Evolutionary conservation across 2,329 filamentous ascomycete species (phyloP), one percentile per base, ranked within the genome.

Genomic region (Penicillium occitanis): DNA sequence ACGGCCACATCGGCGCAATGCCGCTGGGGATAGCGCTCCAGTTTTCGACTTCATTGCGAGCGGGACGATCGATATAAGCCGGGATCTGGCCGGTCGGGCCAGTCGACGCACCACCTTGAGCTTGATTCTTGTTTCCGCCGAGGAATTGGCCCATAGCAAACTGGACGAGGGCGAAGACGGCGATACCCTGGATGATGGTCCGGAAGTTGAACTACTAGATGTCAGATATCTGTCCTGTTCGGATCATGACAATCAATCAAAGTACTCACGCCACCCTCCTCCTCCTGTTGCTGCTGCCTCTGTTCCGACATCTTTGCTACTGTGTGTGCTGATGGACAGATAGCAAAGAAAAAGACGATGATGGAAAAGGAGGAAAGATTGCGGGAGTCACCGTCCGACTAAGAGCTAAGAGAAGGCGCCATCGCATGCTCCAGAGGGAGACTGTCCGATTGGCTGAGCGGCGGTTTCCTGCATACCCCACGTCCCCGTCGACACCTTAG

Each of bases 1-100:
- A 81, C 2, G 91, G 88, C 95, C 95, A 99, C 73, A 98, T 92
- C 25, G 95, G 93, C 44, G 91, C 91, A 68, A 97, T 90, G 76
- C 89, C 90, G 61, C 83, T 79, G 25, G 88, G 89, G 70, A 79
- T 88, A 77, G 73, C 88, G 80, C 67, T 76, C 66, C 75, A 74
- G 55, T 73, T 69, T 61, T 74, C 65, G 64, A 78, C 70, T 65
- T 78, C 74, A 68, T 72, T 75, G 48, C 78, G 75, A 67, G 82
- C 78, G n/a, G 90, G 89, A 61, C 90, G 86, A 68, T 89, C 82
- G 63, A 84, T 81, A 75, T 88, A 93, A 19, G 88, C 79, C 33
- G 90, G 88, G 64, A 92, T 87, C 46, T 69, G 71, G 53, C 69
- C 72, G 17, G 71, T 62, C 44, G 70, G 70, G n/a, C 66, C 68